Percentiles rank a stretch among this genome's conserved stretches.
Conservation (phyloP, 179 eudicot genomes). For the Dionaea muscipula region DNA sequence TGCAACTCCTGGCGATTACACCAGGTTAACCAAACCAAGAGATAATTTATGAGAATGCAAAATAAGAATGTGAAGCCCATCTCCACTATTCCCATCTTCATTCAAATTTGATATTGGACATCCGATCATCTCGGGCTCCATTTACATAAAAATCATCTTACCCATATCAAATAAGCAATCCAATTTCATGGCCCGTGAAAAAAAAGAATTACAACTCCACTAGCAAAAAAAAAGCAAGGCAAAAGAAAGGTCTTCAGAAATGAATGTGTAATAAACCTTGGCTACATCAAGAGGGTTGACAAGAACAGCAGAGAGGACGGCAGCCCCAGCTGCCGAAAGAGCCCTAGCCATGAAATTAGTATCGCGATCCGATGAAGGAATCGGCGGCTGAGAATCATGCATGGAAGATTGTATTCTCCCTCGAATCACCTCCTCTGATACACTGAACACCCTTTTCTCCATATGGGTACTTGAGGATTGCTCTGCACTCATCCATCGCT, state of each 20-base stretch:
- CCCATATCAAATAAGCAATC: too few species aligned
- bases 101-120: too few species aligned
- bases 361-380: conserved; percentile 19
- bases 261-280: conserved; percentile 37
- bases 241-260: neutral
- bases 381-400: conserved; percentile 9
- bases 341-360: conserved; percentile 45
- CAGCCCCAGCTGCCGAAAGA: conserved; percentile 87
- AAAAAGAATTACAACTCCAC: too few species aligned
- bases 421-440: conserved; percentile 23
- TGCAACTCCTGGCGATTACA: too few species aligned
- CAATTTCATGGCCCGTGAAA: too few species aligned
- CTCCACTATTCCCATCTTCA: too few species aligned
- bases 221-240: neutral
- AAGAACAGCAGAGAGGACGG: conserved; percentile 71
- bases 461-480: conserved; percentile 17
- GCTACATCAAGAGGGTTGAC: conserved; percentile 97
- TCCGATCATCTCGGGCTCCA: too few species aligned
- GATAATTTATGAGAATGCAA: too few species aligned
- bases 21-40: too few species aligned
- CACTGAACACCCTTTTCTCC: conserved; percentile 12
- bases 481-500: conserved; percentile 32
- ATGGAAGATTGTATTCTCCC: conserved; percentile 21
- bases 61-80: too few species aligned
- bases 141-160: too few species aligned